These are phyloP conservation scores for Saccharomyces jurei DNA, from an alignment of 805 yeast genomes.

Conservation along the genomic window DNA sequence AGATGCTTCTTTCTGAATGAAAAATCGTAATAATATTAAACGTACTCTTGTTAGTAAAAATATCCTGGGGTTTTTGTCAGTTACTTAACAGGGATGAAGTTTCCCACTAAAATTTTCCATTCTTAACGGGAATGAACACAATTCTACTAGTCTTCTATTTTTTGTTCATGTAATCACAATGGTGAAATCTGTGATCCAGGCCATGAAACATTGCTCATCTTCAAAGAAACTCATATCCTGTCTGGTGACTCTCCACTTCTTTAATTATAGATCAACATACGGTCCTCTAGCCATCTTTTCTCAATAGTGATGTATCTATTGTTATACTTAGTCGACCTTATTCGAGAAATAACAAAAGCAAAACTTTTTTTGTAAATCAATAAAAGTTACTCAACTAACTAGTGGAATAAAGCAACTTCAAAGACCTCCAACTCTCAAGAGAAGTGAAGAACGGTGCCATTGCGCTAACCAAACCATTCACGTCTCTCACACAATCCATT, in stretches of 20 bases:
- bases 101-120: not conserved
- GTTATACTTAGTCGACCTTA: not conserved
- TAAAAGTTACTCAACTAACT: not conserved
- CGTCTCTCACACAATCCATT: not conserved
- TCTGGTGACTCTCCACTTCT: not conserved
- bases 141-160: not conserved
- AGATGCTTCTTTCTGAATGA: conserved; percentile 85
- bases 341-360: not conserved
- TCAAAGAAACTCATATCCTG: not conserved
- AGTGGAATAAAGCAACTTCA: not conserved
- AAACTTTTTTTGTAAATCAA: not conserved
- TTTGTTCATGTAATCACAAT: not conserved
- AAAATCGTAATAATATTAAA: not conserved
- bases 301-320: conserved; percentile 5
- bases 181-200: not conserved
- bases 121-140: not conserved
- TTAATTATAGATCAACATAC: conserved; percentile 33
- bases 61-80: not conserved
- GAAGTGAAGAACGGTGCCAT: not conserved
- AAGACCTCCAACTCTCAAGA: not conserved
- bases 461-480: not conserved
- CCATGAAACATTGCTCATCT: not conserved
- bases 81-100: not conserved
- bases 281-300: conserved; percentile 72
- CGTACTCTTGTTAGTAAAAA: not conserved